Conservation (phyloP, 2,329 filamentous ascomycete genomes). For the Arthroderma sp. region DNA sequence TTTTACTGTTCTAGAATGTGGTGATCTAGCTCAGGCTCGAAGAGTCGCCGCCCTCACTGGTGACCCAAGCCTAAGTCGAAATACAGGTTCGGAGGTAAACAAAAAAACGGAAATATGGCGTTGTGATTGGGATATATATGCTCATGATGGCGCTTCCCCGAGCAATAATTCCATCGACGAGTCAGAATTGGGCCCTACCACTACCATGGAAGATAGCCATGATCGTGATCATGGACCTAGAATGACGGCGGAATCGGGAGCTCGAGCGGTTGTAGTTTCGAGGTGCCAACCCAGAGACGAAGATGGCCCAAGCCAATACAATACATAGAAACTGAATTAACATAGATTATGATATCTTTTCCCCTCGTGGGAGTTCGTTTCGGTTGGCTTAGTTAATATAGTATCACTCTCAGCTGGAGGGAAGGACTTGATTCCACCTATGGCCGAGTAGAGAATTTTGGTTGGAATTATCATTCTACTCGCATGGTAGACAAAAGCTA, state of each 20-base stretch:
- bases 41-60: slow-evolving; percentile 19
- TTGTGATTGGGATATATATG: slow-evolving; percentile 8
- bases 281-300: not conserved
- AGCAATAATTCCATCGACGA: not conserved
- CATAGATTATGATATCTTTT: too few relatives aligned
- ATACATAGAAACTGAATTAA: too few relatives aligned
- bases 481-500: too few relatives aligned
- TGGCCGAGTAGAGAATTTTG: too few relatives aligned
- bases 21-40: slow-evolving; percentile 23
- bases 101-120: slow-evolving; percentile 14
- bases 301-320: too few relatives aligned
- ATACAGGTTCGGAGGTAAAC: not conserved
- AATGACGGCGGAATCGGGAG: not conserved
- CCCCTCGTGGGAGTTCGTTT: too few relatives aligned
- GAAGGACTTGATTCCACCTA: too few relatives aligned
- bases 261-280: slow-evolving; percentile 14
- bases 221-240: not conserved
- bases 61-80: not conserved
- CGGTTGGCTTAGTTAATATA: too few relatives aligned
- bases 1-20: slow-evolving; percentile 29
- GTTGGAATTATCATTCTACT: too few relatives aligned
- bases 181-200: not conserved
- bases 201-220: not conserved
- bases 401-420: too few relatives aligned
- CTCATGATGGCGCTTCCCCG: not conserved